These are phyloP conservation scores for Lichtheimia ornata DNA, from an alignment of 371 early-diverging fungal species.

Conservation along the genomic window DNA sequence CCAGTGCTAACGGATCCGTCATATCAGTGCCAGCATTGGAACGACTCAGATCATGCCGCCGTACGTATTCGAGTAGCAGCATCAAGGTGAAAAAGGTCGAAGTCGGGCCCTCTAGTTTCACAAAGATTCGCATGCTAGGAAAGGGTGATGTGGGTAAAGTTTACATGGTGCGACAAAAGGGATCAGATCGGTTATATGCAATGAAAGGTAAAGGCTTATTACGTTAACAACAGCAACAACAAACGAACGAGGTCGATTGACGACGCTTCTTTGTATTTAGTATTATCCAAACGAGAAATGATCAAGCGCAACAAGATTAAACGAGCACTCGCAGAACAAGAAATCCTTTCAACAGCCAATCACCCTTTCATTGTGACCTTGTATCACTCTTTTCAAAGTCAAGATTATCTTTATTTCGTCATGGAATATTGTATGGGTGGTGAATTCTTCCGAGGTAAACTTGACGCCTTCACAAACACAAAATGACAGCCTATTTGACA, in stretches of 20 bases:
- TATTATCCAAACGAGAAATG: slow-evolving; percentile 94
- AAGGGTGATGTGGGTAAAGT: slow-evolving; percentile 90
- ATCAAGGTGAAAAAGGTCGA: slow-evolving; percentile 76
- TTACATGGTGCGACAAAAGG: slow-evolving; percentile 90
- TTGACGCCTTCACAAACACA: neutral
- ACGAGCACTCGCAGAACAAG: slow-evolving; percentile 94
- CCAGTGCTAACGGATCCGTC: slow-evolving; percentile 1
- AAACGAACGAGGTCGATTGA: neutral
- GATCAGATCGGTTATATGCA: slow-evolving; percentile 82
- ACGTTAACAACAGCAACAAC: no score
- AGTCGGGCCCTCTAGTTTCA: slow-evolving; percentile 85
- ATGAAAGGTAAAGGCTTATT: slow-evolving; percentile 76
- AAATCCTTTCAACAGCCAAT: slow-evolving; percentile 89
- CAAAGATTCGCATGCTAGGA: slow-evolving; percentile 74
- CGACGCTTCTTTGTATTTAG: slow-evolving; percentile 27
- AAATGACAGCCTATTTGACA: neutral
- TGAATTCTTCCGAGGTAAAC: slow-evolving; percentile 90
- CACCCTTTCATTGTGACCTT: slow-evolving; percentile 98
- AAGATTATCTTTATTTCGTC: slow-evolving; percentile 92
- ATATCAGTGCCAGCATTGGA: slow-evolving; percentile 16
- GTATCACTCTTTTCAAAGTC: slow-evolving; percentile 95
- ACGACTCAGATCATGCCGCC: slow-evolving; percentile 28
- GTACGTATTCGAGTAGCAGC: slow-evolving; percentile 80
- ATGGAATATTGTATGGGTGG: slow-evolving; percentile 99
- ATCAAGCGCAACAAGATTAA: slow-evolving; percentile 94